Base-by-base conservation (phyloP, 2,329 filamentous ascomycete species). In the Aspergillus fructus region DNA sequence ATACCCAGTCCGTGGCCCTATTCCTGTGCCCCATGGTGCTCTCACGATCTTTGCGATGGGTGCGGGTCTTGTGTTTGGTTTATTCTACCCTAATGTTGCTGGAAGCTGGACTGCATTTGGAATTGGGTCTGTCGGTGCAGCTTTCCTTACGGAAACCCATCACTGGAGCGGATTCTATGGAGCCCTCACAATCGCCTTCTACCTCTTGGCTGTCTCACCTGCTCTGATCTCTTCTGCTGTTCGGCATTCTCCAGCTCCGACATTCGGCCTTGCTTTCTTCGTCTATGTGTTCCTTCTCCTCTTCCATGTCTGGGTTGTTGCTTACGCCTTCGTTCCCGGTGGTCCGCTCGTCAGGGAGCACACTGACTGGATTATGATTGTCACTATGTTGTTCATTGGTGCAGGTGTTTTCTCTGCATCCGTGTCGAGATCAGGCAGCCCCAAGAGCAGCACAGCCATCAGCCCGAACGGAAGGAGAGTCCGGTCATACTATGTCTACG, bases 241-340 rank as follows among this genome's bases (percentile, higher is more conserved):
- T 24, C 88, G 88, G 68, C 89, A 90, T 71, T 88, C 81, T 51
- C 92, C 92, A 0, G 90, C 87, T 5, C 81, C 82, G 24, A 91
- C 90, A 0, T 99, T 99, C 71, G 94, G 93, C 3, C 72, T 96
- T 13, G 93, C 90, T 4, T 97, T 96, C 78, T 77, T 97, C 52
- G 74, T 96, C 49, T 99, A 97, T 80, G 96, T 97, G 75, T 83
- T 97, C 67, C 78, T 97, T 78, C 88, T 97, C 4, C 84, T 99
- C n/a, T 96, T 96, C 80, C 93, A 97, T 70, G 92, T 97, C 55
- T 99, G 94, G 94, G 90, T 97, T 37, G 94, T 99, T 11, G 94
- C 94, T 2, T 99, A 99, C 68, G 94, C 94, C 12, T 99, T 99
- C 66, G 94, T 99, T 3, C 94, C 94, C 2, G 94, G 94, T 51